Conservation (phyloP, 1,284 basidiomycete genomes). For the Apiotrichum sp. region DNA sequence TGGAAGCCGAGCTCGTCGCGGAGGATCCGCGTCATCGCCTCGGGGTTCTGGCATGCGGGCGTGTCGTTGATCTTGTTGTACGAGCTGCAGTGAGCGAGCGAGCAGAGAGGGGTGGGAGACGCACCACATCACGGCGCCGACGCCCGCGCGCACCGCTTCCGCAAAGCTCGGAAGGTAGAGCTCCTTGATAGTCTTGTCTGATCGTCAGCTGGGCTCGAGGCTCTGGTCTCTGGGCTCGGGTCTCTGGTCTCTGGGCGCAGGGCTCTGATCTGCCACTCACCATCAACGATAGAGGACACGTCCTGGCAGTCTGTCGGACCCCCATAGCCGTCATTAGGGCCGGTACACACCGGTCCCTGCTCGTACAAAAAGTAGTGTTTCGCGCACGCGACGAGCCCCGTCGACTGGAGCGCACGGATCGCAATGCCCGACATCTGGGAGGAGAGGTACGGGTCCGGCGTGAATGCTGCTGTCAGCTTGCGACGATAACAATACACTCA, state of each 20-base stretch:
- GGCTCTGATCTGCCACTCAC: slow-evolving; percentile 14
- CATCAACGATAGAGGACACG: slow-evolving; percentile 33
- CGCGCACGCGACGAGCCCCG: slow-evolving; percentile 44
- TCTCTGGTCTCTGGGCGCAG: too few relatives aligned
- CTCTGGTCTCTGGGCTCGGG: too few relatives aligned
- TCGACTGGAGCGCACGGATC: slow-evolving; percentile 41
- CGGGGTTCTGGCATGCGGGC: slow-evolving; percentile 70
- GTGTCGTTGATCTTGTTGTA: slow-evolving; percentile 68
- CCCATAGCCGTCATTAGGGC: slow-evolving; percentile 26
- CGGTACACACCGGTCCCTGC: slow-evolving; percentile 41
- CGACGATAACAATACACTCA: slow-evolving; percentile 6
- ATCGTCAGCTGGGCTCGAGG: neutral
- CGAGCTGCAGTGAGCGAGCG: slow-evolving; percentile 25
- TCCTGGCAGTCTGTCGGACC: slow-evolving; percentile 29
- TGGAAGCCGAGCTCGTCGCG: slow-evolving; percentile 62
- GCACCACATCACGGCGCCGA: slow-evolving; percentile 47
- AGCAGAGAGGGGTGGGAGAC: neutral
- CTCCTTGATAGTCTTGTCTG: slow-evolving; percentile 47
- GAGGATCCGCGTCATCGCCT: slow-evolving; percentile 66
- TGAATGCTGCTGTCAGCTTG: slow-evolving; percentile 30
- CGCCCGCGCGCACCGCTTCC: slow-evolving; percentile 49
- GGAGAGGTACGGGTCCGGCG: slow-evolving; percentile 46
- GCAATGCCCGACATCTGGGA: slow-evolving; percentile 42
- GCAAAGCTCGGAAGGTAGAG: slow-evolving; percentile 49
- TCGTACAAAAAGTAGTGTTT: slow-evolving; percentile 48